Conservation (phyloP, 371 early-diverging fungal species). For the Lichtheimia hyalospora region DNA sequence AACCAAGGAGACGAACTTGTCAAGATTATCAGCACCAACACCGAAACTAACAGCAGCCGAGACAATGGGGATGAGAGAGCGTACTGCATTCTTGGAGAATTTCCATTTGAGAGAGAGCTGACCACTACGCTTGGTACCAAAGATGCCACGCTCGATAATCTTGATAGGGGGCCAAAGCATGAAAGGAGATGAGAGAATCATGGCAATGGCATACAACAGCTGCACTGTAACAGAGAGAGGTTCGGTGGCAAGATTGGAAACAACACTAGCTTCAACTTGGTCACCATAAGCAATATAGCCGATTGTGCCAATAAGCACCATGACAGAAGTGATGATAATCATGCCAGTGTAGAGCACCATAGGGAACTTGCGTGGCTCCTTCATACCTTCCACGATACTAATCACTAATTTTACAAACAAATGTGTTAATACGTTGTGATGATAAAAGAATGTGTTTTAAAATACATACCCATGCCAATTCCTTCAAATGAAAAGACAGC, state of each 20-base stretch:
- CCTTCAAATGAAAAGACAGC: slow-evolving; percentile 83
- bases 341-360: slow-evolving; percentile 59
- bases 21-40: slow-evolving; percentile 62
- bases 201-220: slow-evolving; percentile 72
- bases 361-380: slow-evolving; percentile 58
- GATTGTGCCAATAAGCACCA: slow-evolving; percentile 63
- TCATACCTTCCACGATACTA: slow-evolving; percentile 59
- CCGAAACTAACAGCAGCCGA: slow-evolving; percentile 60
- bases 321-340: slow-evolving; percentile 55
- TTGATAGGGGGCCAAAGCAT: slow-evolving; percentile 73
- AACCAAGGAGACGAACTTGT: slow-evolving; percentile 71
- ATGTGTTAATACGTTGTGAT: too few relatives aligned
- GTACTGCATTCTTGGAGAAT: slow-evolving; percentile 65
- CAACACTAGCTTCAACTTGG: slow-evolving; percentile 63
- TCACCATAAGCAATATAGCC: slow-evolving; percentile 72
- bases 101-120: slow-evolving; percentile 42
- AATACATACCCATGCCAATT: slow-evolving; percentile 70
- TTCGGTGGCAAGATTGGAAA: slow-evolving; percentile 63
- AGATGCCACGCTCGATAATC: slow-evolving; percentile 66
- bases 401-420: too few relatives aligned
- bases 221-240: slow-evolving; percentile 56
- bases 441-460: too few relatives aligned
- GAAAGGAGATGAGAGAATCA: slow-evolving; percentile 70
- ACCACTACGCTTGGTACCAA: slow-evolving; percentile 34
- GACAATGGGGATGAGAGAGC: slow-evolving; percentile 47